Base-by-base conservation (phyloP, 164 flowering plant genomes). In the Magnolia kwangsiensis region DNA sequence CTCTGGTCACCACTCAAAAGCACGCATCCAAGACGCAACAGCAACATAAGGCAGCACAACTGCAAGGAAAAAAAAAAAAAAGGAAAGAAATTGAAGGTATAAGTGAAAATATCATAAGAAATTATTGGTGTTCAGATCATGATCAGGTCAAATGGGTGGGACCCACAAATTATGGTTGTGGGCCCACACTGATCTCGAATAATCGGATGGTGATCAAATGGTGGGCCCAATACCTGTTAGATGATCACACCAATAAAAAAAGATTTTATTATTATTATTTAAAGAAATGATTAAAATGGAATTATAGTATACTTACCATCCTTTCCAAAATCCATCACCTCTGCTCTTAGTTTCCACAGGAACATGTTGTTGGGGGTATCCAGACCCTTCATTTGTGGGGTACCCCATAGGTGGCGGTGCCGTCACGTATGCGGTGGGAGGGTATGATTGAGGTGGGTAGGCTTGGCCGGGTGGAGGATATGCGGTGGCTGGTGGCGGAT, bases 41-140 rank as follows among this genome's bases (percentile, higher is more conserved):
- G 67, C 84, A 82, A 69, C 84, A 82, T 19, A 82, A n/a, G 64
- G 84, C 84, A 77, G 84, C 84, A 76, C 79, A 79, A 59, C 83
- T 78, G 81, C 75, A 75, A 71, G 45, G 45, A 37, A 4, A 37
- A 4, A 37, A 4, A 4, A 37, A 4, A 0, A 4, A 3, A 37
- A 37, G 1, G 5, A 2, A 37, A 4, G 5, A 37, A 37, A 37
- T 3, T 37, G 6, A 37, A 51, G 16, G 45, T 37, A 37, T 37
- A 3, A 37, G 45, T 37, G 45, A 37, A 37, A 37, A 37, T 5
- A 2, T 37, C 45, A 74, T 37, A 37, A 37, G 45, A 37, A 37
- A 37, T 37, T 37, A 37, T 37, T 37, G 45, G 45, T 37, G 45
- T 37, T 37, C 4, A 37, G 45, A 37, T 37, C 45, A 37, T 37